Percentiles rank a stretch among this genome's conserved stretches.
Conservation (phyloP, 495 filamentous ascomycete species). For the Penicillium soppii region DNA sequence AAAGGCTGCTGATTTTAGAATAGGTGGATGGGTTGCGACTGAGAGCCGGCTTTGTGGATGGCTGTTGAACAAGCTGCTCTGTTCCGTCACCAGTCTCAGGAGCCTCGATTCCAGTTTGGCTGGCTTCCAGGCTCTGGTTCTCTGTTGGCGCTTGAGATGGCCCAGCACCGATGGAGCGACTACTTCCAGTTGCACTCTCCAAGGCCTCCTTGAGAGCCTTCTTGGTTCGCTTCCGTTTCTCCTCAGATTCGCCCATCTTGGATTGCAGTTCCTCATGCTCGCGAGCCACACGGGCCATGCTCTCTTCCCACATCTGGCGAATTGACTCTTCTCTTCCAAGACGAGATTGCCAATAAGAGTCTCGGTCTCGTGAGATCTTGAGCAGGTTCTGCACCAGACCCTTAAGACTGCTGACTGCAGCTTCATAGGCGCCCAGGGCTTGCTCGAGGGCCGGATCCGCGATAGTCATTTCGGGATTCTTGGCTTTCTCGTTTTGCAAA, state of each 20-base stretch:
- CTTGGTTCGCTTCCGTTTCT: slow-evolving; percentile 86
- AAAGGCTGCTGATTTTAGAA: slow-evolving; percentile 50
- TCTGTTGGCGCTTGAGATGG: slow-evolving; percentile 23
- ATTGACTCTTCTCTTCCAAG: slow-evolving; percentile 86
- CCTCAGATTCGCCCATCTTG: slow-evolving; percentile 84
- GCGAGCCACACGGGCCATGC: slow-evolving; percentile 88
- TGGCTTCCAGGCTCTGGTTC: slow-evolving; percentile 15
- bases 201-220: slow-evolving; percentile 84
- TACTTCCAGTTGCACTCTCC: slow-evolving; percentile 54
- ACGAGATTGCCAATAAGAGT: slow-evolving; percentile 95
- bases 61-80: slow-evolving; percentile 3
- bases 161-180: slow-evolving; percentile 38
- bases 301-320: slow-evolving; percentile 96
- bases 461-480: slow-evolving; percentile 66
- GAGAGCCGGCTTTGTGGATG: slow-evolving; percentile 13
- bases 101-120: slow-evolving; percentile 8
- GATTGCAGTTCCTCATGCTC: slow-evolving; percentile 91
- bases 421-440: slow-evolving; percentile 84
- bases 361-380: slow-evolving; percentile 87
- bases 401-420: slow-evolving; percentile 83
- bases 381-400: slow-evolving; percentile 82
- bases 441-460: slow-evolving; percentile 72
- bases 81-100: slow-evolving; percentile 6
- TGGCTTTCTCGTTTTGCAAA: slow-evolving; percentile 67
- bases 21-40: slow-evolving; percentile 29